These are phyloP conservation scores for Kodamaea alishanica DNA, from an alignment of 1,139 yeast genomes.

Conservation along the genomic window DNA sequence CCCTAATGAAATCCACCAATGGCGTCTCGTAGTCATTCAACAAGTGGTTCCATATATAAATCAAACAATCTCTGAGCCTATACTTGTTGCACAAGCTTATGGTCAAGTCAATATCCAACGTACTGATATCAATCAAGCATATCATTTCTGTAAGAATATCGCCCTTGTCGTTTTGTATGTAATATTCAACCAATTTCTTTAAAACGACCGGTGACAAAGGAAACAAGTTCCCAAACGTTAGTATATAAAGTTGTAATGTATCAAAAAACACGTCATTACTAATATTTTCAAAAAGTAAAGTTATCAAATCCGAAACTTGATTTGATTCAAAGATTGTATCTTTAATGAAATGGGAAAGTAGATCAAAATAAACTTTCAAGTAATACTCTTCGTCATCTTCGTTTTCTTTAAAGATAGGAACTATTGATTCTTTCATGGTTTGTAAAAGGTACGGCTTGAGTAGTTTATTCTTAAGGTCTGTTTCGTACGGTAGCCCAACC, in stretches of 20 bases:
- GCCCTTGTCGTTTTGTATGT: conserved; percentile 34
- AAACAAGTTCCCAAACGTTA: conserved; percentile 41
- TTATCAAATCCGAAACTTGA: conserved; percentile 42
- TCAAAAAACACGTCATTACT: conserved; percentile 43
- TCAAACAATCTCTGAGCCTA: conserved; percentile 54
- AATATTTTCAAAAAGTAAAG: conserved; percentile 49
- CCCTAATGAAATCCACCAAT: conserved; percentile 50
- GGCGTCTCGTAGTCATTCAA: conserved; percentile 69
- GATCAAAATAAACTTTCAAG: conserved; percentile 22
- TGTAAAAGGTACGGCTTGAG: conserved; percentile 56
- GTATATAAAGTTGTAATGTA: conserved; percentile 49
- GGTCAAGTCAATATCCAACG: conserved; percentile 74
- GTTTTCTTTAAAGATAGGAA: conserved; percentile 30
- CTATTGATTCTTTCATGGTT: conserved; percentile 52
- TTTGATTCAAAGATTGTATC: conserved; percentile 10
- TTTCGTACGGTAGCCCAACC: conserved; percentile 52
- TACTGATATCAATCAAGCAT: conserved; percentile 58
- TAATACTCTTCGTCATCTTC: conserved; percentile 10
- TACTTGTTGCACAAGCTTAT: conserved; percentile 54
- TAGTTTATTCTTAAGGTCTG: conserved; percentile 40
- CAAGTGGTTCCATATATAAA: conserved; percentile 66
- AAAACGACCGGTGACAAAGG: conserved; percentile 61
- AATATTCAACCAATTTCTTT: conserved; percentile 53
- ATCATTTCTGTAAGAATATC: conserved; percentile 59
- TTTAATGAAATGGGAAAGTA: conserved; percentile 19